Base-by-base conservation (phyloP, 768 basidiomycete species). In the Lyophyllum semitale region DNA sequence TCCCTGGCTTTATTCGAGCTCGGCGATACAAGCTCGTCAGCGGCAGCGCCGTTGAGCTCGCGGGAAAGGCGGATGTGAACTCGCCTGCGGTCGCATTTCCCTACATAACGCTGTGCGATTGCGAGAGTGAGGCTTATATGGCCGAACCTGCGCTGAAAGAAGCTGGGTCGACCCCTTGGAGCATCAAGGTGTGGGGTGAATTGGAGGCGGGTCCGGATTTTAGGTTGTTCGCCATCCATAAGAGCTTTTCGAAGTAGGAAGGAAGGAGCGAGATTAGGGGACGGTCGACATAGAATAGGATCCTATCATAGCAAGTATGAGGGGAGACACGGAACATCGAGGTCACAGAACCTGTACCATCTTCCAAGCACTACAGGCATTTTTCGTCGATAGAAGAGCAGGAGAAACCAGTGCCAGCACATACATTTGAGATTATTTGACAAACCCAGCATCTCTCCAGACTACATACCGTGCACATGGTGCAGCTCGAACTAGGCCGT, bases 1-100 rank as follows among this genome's bases (percentile, higher is more conserved):
- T 67, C 7, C 66, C 67, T n/a, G 71, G 72, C 15, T 73, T 68
- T 57, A 53, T 68, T 29, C 57, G 70, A 27, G 58, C 59, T 17
- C 59, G 72, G 47, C 52, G 66, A n/a, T 73, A 63, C 55, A 63
- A 58, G 43, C 59, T 73, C 7, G 37, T 63, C 17, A 55, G 51
- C 13, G 26, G 46, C 17, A 55, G 51, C 13, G 26, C 45, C 15
- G 38, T 40, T 5, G 57, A 64, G 30, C 43, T 58, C 15, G 62
- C 55, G 2, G 58, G 57, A 9, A 55, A 59, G 17, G 53, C 57
- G n/a, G 46, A 61, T 37, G n/a, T 33, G 8, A 45, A 9, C 13
- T 40, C 47, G 6, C 37, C 25, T 2, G 38, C 7, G 0, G 49
- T 33, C 4, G 41, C 57, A 0, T 48, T 52, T 26, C 37, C 51